These are phyloP conservation scores for Pythium sukuiense DNA, from an alignment of 352 stramenopile species.

Conservation along the genomic window DNA sequence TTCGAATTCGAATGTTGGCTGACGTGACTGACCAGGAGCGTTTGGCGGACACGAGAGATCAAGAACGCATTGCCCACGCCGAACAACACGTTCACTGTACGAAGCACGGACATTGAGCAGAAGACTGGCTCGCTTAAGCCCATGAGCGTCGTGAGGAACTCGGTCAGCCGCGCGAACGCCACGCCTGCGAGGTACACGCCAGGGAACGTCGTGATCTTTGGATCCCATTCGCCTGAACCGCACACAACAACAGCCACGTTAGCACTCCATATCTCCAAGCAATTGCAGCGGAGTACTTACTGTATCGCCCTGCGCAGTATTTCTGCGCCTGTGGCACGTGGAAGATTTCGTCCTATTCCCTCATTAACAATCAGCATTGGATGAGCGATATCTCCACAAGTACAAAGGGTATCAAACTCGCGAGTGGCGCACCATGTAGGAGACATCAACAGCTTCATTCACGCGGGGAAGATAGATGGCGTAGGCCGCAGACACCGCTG, in stretches of 20 bases:
- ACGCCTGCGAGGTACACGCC: conserved; percentile 79
- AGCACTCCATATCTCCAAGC: background rate
- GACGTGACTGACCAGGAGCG: conserved; percentile 30
- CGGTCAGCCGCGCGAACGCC: conserved; percentile 34
- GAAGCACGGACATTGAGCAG: background rate
- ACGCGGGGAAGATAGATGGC: conserved; percentile 34
- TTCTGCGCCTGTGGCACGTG: conserved; percentile 79
- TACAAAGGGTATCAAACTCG: background rate
- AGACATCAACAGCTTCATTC: conserved; percentile 40
- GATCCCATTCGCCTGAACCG: conserved; percentile 74
- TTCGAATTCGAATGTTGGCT: conserved; percentile 3
- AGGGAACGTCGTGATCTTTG: conserved; percentile 93
- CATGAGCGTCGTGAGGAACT: conserved; percentile 13
- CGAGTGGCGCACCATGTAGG: conserved; percentile 62
- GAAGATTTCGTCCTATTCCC: conserved; percentile 81
- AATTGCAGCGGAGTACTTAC: conserved; percentile 30
- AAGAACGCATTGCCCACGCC: conserved; percentile 53
- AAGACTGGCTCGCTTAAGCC: background rate
- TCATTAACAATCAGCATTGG: background rate
- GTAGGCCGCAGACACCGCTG: conserved; percentile 27
- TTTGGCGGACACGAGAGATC: conserved; percentile 45
- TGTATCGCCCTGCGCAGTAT: conserved; percentile 72
- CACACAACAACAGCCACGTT: background rate
- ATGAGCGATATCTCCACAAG: conserved; percentile 13
- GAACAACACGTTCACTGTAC: conserved; percentile 72